Evolutionary conservation across 345 rosid genomes (phyloP), one percentile per base, ranked within the genome.

Genomic region (Salix exigua): DNA sequence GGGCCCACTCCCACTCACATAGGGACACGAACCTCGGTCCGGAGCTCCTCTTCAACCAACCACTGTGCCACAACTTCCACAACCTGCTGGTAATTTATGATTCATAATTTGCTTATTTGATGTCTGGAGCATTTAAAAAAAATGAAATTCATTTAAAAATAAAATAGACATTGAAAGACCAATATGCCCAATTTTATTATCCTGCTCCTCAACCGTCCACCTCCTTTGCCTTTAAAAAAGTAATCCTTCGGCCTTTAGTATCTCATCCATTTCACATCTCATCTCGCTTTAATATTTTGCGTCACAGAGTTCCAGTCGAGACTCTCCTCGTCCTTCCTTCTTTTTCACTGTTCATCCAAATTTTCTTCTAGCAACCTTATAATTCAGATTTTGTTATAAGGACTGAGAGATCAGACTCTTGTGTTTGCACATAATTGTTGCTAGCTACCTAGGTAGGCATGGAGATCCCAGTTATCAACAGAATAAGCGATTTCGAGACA

Each of bases 391-490:
- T 55, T 55, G 37, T 18, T 50, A 1, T 1, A 21, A n/a, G 26
- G 26, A n/a, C 3, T 58, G 28, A 58, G 63, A 23, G 12, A 58
- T 1, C 28, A n/a, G 62, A 9, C 16, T 58, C 13, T 9, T n/a
- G 26, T 58, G 28, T 10, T 23, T 9, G 63, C 63, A 58, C 63
- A 8, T 1, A 23, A 1, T 58, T n/a, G 63, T 58, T 58, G 63
- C 28, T 58, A 23, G 63, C 63, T 58, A 58, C 28, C 63, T 23
- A 4, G 37, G 37, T 3, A 30, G 19, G 10, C 21, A 91, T 94
- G 97, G 94, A 92, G 71, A 85, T 92, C 19, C 89, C 94, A 2
- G 88, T 92, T 9, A 81, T 89, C 44, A 83, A 88, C 68, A 82
- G 92, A 70, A 84, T 94, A 68, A 80, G 81, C 73, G 91, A 92